phyloP scores from a whole-genome alignment of 345 rosid species.

The Murraya koenigii region DNA sequence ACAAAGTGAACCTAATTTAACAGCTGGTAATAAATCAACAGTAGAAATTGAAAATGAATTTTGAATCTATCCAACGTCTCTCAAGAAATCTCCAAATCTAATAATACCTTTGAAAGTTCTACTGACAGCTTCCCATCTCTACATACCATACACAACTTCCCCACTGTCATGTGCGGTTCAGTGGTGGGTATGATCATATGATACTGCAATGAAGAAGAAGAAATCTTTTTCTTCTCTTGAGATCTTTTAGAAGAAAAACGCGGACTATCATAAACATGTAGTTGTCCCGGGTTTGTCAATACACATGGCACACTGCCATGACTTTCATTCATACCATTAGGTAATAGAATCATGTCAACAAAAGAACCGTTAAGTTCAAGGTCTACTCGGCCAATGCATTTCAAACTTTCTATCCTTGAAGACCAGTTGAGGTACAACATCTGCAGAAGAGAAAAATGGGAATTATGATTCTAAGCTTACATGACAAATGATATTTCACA shows the following conservation, averaged over 20 bases:
- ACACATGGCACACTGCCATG: slow-evolving; percentile 43
- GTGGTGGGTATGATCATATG: slow-evolving; percentile 51
- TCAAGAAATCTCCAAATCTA: neutral
- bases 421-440: slow-evolving; percentile 74
- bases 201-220: slow-evolving; percentile 50
- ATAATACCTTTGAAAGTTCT: slow-evolving; percentile 58
- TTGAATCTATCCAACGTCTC: neutral
- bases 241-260: slow-evolving; percentile 51
- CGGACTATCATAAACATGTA: slow-evolving; percentile 61
- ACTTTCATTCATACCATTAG: slow-evolving; percentile 38
- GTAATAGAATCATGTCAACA: slow-evolving; percentile 76
- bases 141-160: slow-evolving; percentile 41
- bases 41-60: neutral
- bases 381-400: slow-evolving; percentile 62
- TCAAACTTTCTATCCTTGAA: slow-evolving; percentile 56
- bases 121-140: slow-evolving; percentile 40
- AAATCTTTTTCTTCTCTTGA: slow-evolving; percentile 39
- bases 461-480: slow-evolving; percentile 1
- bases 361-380: slow-evolving; percentile 71
- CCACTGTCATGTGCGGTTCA: slow-evolving; percentile 61
- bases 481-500: neutral
- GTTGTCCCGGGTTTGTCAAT: slow-evolving; percentile 72
- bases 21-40: slow-evolving; percentile 7
- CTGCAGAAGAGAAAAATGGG: slow-evolving; percentile 34
- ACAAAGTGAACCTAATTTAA: slow-evolving; percentile 26